phyloP scores from a whole-genome alignment of 2,329 filamentous ascomycete species.

The Fusarium longipes region DNA sequence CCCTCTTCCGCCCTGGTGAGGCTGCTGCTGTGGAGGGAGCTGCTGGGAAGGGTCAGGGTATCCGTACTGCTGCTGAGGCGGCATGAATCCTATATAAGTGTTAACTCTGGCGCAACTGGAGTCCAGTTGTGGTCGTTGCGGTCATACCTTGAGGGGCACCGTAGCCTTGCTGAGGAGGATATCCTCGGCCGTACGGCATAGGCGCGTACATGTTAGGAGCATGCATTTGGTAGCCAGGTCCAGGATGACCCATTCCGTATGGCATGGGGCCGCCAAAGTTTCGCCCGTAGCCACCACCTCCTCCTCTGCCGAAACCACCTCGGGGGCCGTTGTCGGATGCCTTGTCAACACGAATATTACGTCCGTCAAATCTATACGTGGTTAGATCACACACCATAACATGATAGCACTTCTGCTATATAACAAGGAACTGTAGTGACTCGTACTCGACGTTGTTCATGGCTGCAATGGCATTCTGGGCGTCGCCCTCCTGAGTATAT shows the following conservation, averaged over 20 bases:
- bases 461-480: slow-evolving; percentile 77
- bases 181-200: slow-evolving; percentile 54
- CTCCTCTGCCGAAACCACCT: slow-evolving; percentile 55
- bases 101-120: slow-evolving; percentile 3
- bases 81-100: slow-evolving; percentile 50
- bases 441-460: slow-evolving; percentile 94
- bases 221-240: slow-evolving; percentile 51
- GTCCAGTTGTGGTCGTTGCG: neutral
- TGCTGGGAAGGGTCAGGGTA: slow-evolving; percentile 61
- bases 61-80: slow-evolving; percentile 54
- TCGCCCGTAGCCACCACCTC: slow-evolving; percentile 52
- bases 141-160: slow-evolving; percentile 56
- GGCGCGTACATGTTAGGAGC: slow-evolving; percentile 54
- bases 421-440: slow-evolving; percentile 35
- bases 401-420: slow-evolving; percentile 27
- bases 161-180: slow-evolving; percentile 52
- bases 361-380: slow-evolving; percentile 36
- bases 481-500: slow-evolving; percentile 80
- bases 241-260: slow-evolving; percentile 53
- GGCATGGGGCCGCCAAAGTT: slow-evolving; percentile 57
- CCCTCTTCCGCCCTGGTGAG: slow-evolving; percentile 55
- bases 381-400: slow-evolving; percentile 25
- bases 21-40: slow-evolving; percentile 52
- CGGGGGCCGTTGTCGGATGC: slow-evolving; percentile 82
- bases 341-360: slow-evolving; percentile 88